Percentiles rank a stretch among this genome's conserved stretches.
Conservation (phyloP, 1,284 basidiomycete species). For the Rhodofomes roseus region DNA sequence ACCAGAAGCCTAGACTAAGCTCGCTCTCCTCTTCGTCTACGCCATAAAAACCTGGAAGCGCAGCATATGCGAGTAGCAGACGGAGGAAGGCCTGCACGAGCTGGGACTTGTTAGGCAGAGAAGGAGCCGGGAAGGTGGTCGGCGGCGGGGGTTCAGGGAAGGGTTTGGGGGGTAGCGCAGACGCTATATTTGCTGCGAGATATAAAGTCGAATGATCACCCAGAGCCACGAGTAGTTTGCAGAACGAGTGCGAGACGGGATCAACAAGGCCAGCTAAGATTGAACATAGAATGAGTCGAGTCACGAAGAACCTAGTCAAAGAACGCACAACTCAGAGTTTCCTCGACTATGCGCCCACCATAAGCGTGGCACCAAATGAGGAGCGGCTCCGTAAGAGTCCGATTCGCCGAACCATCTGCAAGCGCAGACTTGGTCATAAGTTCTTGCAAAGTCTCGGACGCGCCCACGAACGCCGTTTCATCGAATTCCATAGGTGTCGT, state of each 20-base stretch:
- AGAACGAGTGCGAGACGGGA: constrained; percentile 61
- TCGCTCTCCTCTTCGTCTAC: constrained; percentile 85
- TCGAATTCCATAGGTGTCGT: constrained; percentile 33
- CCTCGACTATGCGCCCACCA: constrained; percentile 52
- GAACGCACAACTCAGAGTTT: constrained; percentile 37
- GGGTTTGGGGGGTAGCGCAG: constrained; percentile 29
- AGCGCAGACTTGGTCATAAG: constrained; percentile 72
- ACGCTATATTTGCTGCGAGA: constrained; percentile 66
- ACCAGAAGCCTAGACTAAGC: constrained; percentile 85
- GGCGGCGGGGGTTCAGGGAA: constrained; percentile 21
- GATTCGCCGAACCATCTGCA: constrained; percentile 65
- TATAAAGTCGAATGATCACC: constrained; percentile 86
- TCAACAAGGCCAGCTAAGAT: constrained; percentile 41
- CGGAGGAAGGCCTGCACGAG: constrained; percentile 71
- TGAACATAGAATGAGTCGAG: not conserved
- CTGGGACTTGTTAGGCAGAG: constrained; percentile 23
- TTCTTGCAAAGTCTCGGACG: constrained; percentile 74
- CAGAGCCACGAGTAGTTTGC: constrained; percentile 75
- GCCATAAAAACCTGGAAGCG: constrained; percentile 71
- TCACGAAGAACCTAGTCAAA: not conserved
- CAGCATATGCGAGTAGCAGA: constrained; percentile 72
- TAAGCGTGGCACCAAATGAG: constrained; percentile 66
- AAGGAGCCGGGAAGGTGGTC: constrained; percentile 10
- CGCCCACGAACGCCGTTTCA: constrained; percentile 53
- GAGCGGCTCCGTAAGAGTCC: constrained; percentile 77